Conservation (phyloP, 2,329 filamentous ascomycete species). For the Fusarium ramigenum region DNA sequence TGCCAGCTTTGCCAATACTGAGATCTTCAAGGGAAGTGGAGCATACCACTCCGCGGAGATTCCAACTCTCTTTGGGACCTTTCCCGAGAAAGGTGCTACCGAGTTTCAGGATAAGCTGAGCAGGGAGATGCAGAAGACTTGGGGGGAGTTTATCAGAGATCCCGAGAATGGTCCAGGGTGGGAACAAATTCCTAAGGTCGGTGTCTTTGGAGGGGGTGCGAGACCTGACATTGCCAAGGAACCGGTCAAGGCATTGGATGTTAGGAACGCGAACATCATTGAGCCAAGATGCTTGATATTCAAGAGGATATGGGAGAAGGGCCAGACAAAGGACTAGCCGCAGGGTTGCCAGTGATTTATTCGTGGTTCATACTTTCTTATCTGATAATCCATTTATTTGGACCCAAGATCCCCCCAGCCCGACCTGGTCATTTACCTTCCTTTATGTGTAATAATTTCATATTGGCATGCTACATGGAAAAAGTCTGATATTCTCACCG, state of each 20-base stretch:
- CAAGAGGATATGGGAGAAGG: background rate
- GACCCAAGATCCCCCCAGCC: too few species aligned
- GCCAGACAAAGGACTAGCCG: background rate
- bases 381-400: too few species aligned
- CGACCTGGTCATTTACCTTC: too few species aligned
- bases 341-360: too few species aligned
- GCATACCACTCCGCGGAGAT: slow-evolving; percentile 60
- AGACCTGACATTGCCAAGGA: slow-evolving; percentile 4
- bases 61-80: slow-evolving; percentile 55
- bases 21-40: slow-evolving; percentile 48
- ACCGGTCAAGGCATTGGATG: background rate
- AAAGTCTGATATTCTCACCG: too few species aligned
- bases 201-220: slow-evolving; percentile 39
- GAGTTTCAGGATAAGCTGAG: slow-evolving; percentile 32
- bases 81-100: slow-evolving; percentile 26
- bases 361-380: too few species aligned
- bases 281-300: slow-evolving; percentile 27
- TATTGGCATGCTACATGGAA: too few species aligned
- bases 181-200: slow-evolving; percentile 33
- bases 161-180: slow-evolving; percentile 41
- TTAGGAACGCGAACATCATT: background rate
- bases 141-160: slow-evolving; percentile 44
- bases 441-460: too few species aligned
- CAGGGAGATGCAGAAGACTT: slow-evolving; percentile 41
- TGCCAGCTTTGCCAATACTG: slow-evolving; percentile 59